Percentiles rank a stretch among this genome's conserved stretches.
Evolutionary conservation across 1,139 yeast species (phyloP).

Genomic region (Cylindricascospora bacillispora): DNA sequence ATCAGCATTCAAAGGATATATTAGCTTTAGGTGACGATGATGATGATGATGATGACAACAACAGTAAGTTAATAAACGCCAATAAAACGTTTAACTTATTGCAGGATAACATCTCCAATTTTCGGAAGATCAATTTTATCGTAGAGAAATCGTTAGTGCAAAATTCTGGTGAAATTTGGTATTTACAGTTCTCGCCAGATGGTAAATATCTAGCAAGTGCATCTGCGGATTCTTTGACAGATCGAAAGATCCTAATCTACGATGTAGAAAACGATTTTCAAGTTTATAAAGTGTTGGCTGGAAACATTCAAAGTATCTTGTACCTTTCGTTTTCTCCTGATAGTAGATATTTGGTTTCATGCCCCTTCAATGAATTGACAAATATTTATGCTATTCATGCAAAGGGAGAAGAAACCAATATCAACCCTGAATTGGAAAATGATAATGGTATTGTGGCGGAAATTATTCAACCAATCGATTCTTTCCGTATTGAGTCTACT

Average conservation of each 20-base stretch:
- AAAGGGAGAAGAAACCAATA: constrained; percentile 21
- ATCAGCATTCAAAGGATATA: constrained; percentile 34
- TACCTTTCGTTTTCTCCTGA: constrained; percentile 62
- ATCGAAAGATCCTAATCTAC: constrained; percentile 43
- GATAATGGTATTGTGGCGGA: constrained; percentile 10
- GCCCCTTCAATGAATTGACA: constrained; percentile 55
- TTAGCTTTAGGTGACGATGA: constrained; percentile 20
- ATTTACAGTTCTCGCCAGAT: constrained; percentile 59
- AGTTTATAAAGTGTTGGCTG: constrained; percentile 30
- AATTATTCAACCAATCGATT: constrained; percentile 15
- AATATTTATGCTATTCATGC: constrained; percentile 50
- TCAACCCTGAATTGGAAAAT: constrained; percentile 7
- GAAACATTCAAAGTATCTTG: constrained; percentile 50
- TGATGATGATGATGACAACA: constrained; percentile 1
- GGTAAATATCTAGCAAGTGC: constrained; percentile 70
- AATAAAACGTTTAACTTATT: constrained; percentile 12
- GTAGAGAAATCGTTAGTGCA: constrained; percentile 31
- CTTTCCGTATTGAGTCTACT: constrained; percentile 13
- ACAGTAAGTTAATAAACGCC: not conserved
- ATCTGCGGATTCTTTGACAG: constrained; percentile 44
- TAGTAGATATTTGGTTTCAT: constrained; percentile 52
- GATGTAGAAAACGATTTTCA: constrained; percentile 46
- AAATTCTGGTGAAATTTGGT: constrained; percentile 79
- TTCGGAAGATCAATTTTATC: constrained; percentile 15
- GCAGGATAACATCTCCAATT: constrained; percentile 19